Evolutionary conservation across 306 rosid genomes (phyloP), one percentile per base, ranked within the genome.

Genomic region (Mimosa pudica): DNA sequence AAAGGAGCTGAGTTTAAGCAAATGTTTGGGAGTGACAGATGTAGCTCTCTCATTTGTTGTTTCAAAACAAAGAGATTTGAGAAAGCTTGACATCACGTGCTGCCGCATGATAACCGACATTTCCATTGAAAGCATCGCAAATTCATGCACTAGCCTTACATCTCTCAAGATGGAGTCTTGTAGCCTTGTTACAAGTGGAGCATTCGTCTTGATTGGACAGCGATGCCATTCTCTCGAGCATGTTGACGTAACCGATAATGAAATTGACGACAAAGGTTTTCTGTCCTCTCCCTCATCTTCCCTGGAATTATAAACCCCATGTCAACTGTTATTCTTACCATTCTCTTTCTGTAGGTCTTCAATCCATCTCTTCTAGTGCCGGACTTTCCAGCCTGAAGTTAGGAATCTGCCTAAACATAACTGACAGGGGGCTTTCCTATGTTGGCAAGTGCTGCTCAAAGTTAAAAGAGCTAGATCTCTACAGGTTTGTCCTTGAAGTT

Each of bases 121-220:
- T 72, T 90, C 98, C 35, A 80, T 96, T 72, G 89, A 87, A 18
- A 81, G 86, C 83, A 85, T 96, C 36, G 82, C 99, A 48, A 87
- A 81, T 85, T 86, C 92, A 3, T 93, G 99, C 88, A 60, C 83
- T 0, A 65, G 76, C 75, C 97, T 96, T 35, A 86, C 91, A 76
- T 93, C 97, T 83, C 93, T 96, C 36, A 89, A 47, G 84, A 96
- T 96, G 99, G 99, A 96, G 77, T 96, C 97, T n/a, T 96, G 99
- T 68, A 82, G 87, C 55, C 88, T 87, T 68, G 97, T 96, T 84
- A 81, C 93, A 69, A 79, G 82, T 63, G 92, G 91, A 82, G 97
- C 90, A 51, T 93, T 91, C 84, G 45, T 85, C 81, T 73, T 93
- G 84, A 89, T 96, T 63, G 98, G 98, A 58, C 87, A 83, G 79